Base-by-base conservation (phyloP, 192 early-diverging fungal genomes). In the Coemansia sp. region DNA sequence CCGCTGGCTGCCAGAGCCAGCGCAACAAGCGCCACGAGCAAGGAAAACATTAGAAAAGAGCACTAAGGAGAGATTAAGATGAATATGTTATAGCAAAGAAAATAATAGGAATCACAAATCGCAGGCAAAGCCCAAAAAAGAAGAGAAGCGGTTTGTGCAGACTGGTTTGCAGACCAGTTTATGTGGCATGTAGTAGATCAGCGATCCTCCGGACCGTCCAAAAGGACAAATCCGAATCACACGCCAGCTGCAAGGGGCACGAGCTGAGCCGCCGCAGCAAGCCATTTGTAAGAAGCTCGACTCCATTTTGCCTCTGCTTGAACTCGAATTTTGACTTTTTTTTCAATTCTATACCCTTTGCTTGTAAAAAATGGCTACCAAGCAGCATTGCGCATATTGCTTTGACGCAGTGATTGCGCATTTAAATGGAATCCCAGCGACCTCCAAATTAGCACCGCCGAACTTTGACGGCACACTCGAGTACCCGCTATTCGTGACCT, bases 331-430 rank as follows among this genome's bases (percentile, higher is more conserved):
- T 46, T 27, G 10, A 12, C 12, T 12, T 6, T 25, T n/a, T n/a
- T 12, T 27, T 27, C 22, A 27, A 27, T 51, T 27, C 24, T 27
- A 14, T 6, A 27, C 25, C 22, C 27, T 7, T 45, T 45, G 14
- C 15, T 27, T 27, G 12, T 27, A n/a, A n/a, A n/a, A n/a, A n/a
- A 56, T 57, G 59, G 78, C 73, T 5, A 81, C 73, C 15, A 74
- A 75, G 58, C 80, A 91, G 31, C 93, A 93, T 68, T 93, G 92
- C 71, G 74, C 76, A 61, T 94, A 91, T 73, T 94, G 93, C 74
- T 94, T 96, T 61, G 90, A 94, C 58, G 85, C 89, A 4, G 74
- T 96, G 15, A 64, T 86, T 22, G 75, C 90, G 0, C 73, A 90
- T 42, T 80, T 96, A 19, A 76, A 89, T 56, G 71, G 69, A 37